These are phyloP conservation scores for Theobroma grandiflorum DNA, from an alignment of 441 rosid genomes.

Conservation along the genomic window DNA sequence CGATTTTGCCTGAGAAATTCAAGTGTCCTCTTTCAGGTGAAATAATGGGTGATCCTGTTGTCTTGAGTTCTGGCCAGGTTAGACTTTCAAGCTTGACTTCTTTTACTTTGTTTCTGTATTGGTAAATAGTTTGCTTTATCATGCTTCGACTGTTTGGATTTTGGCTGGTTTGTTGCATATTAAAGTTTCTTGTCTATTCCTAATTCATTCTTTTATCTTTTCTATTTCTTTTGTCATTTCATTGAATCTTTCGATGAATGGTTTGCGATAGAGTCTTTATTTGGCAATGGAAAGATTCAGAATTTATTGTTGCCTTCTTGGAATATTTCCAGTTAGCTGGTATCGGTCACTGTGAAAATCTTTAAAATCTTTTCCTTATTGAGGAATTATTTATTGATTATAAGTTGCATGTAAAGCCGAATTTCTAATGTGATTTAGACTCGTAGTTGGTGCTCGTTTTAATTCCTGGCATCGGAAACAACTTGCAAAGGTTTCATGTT, in stretches of 20 bases:
- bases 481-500: neutral
- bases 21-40: slow-evolving; percentile 43
- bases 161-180: slow-evolving; percentile 1
- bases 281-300: too few species aligned
- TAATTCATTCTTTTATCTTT: too few species aligned
- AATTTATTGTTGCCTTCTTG: too few species aligned
- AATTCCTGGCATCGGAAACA: neutral
- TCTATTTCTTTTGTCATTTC: too few species aligned
- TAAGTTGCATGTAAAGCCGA: neutral
- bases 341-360: neutral
- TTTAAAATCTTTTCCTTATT: neutral
- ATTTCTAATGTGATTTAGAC: neutral
- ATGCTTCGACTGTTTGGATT: neutral
- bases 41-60: slow-evolving; percentile 45
- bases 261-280: too few species aligned
- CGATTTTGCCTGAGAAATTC: neutral
- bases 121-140: neutral
- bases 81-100: neutral
- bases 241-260: too few species aligned
- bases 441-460: neutral
- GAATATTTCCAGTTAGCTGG: neutral
- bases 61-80: slow-evolving; percentile 49
- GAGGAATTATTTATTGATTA: neutral
- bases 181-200: neutral
- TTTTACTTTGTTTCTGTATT: slow-evolving; percentile 4